Percentiles rank a stretch among this genome's conserved stretches.
These are phyloP conservation scores for Colletotrichum kahawae DNA, from an alignment of 2,329 filamentous ascomycete species.

Conservation along the genomic window DNA sequence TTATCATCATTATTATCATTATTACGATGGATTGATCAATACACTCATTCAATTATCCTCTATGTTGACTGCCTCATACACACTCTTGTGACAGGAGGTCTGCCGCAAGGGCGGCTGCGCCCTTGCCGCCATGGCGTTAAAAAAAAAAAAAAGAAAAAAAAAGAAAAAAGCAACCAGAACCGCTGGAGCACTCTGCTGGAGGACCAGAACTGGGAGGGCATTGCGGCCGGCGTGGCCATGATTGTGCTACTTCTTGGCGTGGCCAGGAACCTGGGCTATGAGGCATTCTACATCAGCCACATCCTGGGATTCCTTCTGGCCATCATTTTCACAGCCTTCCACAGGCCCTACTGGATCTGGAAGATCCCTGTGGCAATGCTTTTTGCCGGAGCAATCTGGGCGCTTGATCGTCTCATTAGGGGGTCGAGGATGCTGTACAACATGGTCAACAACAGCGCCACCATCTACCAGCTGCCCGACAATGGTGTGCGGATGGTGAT, in stretches of 20 bases:
- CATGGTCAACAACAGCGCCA: conserved; percentile 43
- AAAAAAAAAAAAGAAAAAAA: too few species aligned
- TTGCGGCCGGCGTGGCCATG: conserved; percentile 40
- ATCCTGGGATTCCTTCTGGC: conserved; percentile 45
- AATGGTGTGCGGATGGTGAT: conserved; percentile 51
- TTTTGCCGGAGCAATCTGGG: conserved; percentile 45
- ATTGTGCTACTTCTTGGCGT: conserved; percentile 38
- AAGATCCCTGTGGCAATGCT: conserved; percentile 42
- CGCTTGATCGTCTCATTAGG: conserved; percentile 47
- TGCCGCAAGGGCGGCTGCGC: too few species aligned
- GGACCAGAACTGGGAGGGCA: conserved; percentile 36
- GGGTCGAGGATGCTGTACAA: conserved; percentile 29
- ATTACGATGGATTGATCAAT: too few species aligned
- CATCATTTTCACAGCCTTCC: conserved; percentile 45
- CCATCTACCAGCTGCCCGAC: conserved; percentile 46
- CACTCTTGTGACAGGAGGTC: too few species aligned
- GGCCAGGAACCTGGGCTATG: conserved; percentile 45
- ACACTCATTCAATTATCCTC: too few species aligned
- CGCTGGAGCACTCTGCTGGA: conserved; percentile 29
- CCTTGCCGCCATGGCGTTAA: too few species aligned
- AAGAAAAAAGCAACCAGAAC: conserved; percentile 6
- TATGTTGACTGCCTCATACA: too few species aligned
- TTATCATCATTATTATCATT: too few species aligned
- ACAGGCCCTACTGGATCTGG: conserved; percentile 45
- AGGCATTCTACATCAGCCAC: conserved; percentile 52